Evolutionary conservation across 805 yeast genomes (phyloP).

Genomic region (Schwanniomyces polymorphus): DNA sequence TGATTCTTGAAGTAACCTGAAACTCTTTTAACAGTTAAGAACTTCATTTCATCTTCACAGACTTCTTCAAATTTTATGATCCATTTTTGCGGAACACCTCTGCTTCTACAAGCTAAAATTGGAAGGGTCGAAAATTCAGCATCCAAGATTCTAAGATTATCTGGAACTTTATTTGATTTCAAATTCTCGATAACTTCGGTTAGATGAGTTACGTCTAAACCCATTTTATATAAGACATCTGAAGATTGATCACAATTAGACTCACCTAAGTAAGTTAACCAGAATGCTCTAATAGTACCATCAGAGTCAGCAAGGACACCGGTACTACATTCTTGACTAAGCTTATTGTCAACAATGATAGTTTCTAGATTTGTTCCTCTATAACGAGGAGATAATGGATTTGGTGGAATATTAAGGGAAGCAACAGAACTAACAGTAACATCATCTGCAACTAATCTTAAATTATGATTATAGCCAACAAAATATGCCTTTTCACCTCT

Average conservation of each 20-base stretch:
- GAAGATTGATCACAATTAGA: constrained; percentile 48
- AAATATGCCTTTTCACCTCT: constrained; percentile 80
- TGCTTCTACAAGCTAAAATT: constrained; percentile 71
- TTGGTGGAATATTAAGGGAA: constrained; percentile 70
- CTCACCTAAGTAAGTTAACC: constrained; percentile 85
- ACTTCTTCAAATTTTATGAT: constrained; percentile 64
- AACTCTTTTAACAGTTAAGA: constrained; percentile 69
- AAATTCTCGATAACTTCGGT: constrained; percentile 55
- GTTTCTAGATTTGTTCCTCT: constrained; percentile 84
- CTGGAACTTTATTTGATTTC: constrained; percentile 50
- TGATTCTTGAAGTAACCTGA: constrained; percentile 44
- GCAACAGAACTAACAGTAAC: constrained; percentile 77
- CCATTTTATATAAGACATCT: constrained; percentile 70
- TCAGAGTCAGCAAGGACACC: constrained; percentile 77
- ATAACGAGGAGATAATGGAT: constrained; percentile 71
- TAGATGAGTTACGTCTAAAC: constrained; percentile 72
- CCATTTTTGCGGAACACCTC: constrained; percentile 90
- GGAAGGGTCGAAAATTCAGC: constrained; percentile 73
- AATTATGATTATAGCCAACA: constrained; percentile 73
- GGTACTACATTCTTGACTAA: constrained; percentile 71
- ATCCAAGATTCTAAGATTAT: constrained; percentile 64
- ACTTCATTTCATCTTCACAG: constrained; percentile 66
- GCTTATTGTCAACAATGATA: constrained; percentile 67
- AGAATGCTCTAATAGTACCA: constrained; percentile 80
- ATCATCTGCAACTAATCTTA: constrained; percentile 69